Conservation (phyloP, 2,329 filamentous ascomycete genomes). For the Talaromyces rugulosus region DNA sequence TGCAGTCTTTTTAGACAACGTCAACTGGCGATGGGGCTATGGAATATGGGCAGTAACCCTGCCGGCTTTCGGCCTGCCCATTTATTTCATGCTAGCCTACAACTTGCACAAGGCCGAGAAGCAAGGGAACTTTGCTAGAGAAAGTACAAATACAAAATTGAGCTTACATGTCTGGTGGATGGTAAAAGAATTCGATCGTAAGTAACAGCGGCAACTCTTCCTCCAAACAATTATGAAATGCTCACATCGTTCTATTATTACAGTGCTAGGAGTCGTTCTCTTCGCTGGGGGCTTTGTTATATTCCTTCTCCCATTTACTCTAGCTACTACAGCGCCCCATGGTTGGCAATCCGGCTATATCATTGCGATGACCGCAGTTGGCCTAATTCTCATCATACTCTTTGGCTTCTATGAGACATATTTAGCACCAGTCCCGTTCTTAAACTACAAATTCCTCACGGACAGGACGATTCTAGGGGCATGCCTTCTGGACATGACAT, state of each 20-base stretch:
- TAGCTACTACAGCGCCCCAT: constrained; percentile 17
- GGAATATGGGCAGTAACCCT: constrained; percentile 59
- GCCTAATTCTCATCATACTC: constrained; percentile 47
- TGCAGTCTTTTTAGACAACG: constrained; percentile 45
- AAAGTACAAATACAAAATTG: background rate
- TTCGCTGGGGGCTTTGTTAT: constrained; percentile 56
- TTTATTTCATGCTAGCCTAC: constrained; percentile 51
- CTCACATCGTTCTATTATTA: background rate
- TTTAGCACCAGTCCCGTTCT: constrained; percentile 46
- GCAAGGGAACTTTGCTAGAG: constrained; percentile 43
- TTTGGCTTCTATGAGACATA: constrained; percentile 54
- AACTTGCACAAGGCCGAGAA: constrained; percentile 55
- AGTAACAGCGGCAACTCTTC: background rate
- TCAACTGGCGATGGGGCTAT: constrained; percentile 61
- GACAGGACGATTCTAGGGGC: constrained; percentile 21
- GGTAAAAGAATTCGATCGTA: constrained; percentile 1
- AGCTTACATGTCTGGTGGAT: background rate
- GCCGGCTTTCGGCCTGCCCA: constrained; percentile 52
- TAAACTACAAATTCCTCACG: constrained; percentile 53
- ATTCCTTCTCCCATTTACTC: constrained; percentile 32
- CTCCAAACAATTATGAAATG: background rate
- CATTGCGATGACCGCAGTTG: constrained; percentile 50
- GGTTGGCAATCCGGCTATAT: constrained; percentile 35
- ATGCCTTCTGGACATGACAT: constrained; percentile 23
- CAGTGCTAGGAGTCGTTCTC: constrained; percentile 54